Conservation (phyloP, 495 filamentous ascomycete genomes). For the Penicillium lagena region DNA sequence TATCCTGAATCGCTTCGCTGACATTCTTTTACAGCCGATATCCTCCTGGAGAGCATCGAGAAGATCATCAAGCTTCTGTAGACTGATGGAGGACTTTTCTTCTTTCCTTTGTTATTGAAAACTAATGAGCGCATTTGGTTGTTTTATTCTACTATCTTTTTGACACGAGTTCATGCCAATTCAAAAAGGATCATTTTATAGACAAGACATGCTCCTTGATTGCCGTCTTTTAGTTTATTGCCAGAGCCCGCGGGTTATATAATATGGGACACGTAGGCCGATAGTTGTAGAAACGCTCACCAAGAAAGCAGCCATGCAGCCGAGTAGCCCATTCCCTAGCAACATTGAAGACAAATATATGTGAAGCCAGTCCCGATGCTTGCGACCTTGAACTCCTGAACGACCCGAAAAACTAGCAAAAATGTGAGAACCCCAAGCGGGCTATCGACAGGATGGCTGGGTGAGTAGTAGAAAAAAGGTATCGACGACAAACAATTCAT, state of each 20-base stretch:
- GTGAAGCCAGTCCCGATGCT: constrained; percentile 11
- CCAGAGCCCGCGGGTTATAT: no score
- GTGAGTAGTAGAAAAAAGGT: background rate
- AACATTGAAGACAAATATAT: background rate
- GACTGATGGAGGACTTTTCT: constrained; percentile 6
- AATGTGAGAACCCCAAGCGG: background rate
- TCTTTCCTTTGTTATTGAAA: background rate
- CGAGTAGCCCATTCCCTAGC: no score
- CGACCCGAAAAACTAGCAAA: constrained; percentile 1
- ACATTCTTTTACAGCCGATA: constrained; percentile 41
- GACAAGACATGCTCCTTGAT: constrained; percentile 8
- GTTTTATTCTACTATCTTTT: constrained; percentile 2
- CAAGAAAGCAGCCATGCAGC: no score
- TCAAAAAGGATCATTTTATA: constrained; percentile 16
- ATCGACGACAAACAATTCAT: constrained; percentile 8
- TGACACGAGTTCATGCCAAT: constrained; percentile 15
- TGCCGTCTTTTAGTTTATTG: no score
- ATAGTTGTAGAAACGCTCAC: no score
- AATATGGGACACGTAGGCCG: no score
- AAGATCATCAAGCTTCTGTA: constrained; percentile 63
- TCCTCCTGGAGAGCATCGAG: constrained; percentile 64
- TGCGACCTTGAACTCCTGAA: constrained; percentile 18
- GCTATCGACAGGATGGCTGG: background rate
- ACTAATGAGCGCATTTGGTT: constrained; percentile 19
- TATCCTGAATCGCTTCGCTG: background rate